Percentiles rank a stretch among this genome's conserved stretches.
Evolutionary conservation across 495 filamentous ascomycete genomes (phyloP).

Genomic region (Xylaria grammica): DNA sequence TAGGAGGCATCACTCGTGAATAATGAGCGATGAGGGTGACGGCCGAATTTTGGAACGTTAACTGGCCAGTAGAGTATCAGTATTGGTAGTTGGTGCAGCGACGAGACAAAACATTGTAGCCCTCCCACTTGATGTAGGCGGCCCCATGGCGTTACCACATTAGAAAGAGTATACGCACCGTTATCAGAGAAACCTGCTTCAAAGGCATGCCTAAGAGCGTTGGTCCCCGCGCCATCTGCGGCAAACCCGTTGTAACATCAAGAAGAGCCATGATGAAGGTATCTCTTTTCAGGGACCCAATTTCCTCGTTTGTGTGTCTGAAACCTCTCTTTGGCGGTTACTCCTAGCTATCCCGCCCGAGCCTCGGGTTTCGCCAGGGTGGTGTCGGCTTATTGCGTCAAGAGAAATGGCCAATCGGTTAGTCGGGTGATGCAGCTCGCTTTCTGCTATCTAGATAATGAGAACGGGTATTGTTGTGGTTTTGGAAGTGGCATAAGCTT

Average conservation of each 20-base stretch:
- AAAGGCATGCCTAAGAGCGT: slow-evolving; percentile 68
- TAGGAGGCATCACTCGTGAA: slow-evolving; percentile 85
- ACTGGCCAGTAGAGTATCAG: slow-evolving; percentile 50
- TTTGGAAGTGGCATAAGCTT: no score
- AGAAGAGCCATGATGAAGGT: slow-evolving; percentile 43
- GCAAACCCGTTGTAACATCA: slow-evolving; percentile 32
- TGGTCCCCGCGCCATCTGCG: slow-evolving; percentile 45
- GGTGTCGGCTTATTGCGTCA: neutral
- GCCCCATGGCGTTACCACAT: neutral
- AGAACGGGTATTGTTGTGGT: neutral
- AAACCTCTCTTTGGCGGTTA: neutral
- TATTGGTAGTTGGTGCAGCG: neutral
- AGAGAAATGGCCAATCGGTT: neutral
- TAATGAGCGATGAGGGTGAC: slow-evolving; percentile 89
- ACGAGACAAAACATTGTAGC: neutral
- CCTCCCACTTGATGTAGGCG: neutral
- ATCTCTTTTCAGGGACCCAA: neutral
- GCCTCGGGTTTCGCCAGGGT: neutral
- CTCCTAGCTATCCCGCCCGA: slow-evolving; percentile 1
- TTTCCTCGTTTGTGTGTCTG: neutral
- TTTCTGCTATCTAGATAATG: neutral
- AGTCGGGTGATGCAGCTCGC: neutral
- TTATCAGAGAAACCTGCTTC: slow-evolving; percentile 78
- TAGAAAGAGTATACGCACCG: slow-evolving; percentile 57
- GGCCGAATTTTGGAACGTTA: slow-evolving; percentile 80